Conservation (phyloP, 2,329 filamentous ascomycete species). For the Plenodomus tracheiphilus region DNA sequence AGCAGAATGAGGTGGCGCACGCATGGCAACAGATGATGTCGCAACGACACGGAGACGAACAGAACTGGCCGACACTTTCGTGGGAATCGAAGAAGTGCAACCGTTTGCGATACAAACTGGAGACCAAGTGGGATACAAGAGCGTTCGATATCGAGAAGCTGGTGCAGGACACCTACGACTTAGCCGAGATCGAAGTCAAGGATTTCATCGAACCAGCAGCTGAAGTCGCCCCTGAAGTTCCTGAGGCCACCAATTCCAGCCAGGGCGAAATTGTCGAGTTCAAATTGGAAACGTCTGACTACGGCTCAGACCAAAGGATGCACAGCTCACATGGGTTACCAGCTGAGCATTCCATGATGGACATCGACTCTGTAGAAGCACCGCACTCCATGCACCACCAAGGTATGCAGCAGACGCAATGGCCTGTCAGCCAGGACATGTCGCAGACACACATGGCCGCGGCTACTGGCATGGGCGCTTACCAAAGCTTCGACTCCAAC, state of each 20-base stretch:
- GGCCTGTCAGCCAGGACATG: conserved; percentile 42
- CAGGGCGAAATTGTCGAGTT: conserved; percentile 41
- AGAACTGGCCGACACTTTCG: conserved; percentile 48
- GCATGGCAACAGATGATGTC: conserved; percentile 64
- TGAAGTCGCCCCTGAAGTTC: conserved; percentile 27
- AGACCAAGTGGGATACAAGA: conserved; percentile 64
- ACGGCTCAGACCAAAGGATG: conserved; percentile 28
- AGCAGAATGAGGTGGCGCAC: conserved; percentile 64
- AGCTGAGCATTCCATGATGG: conserved; percentile 40
- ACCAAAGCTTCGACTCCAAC: conserved; percentile 30
- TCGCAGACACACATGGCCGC: conserved; percentile 31
- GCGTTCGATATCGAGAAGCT: conserved; percentile 59
- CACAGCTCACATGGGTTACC: conserved; percentile 37
- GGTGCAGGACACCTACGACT: conserved; percentile 61
- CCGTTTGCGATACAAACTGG: conserved; percentile 66
- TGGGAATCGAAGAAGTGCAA: conserved; percentile 69
- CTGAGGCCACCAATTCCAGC: conserved; percentile 29
- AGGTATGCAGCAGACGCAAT: conserved; percentile 32
- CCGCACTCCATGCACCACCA: conserved; percentile 36
- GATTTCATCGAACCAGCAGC: conserved; percentile 29
- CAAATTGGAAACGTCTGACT: conserved; percentile 40
- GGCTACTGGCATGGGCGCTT: conserved; percentile 34
- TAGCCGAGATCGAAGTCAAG: conserved; percentile 46
- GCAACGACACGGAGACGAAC: conserved; percentile 59
- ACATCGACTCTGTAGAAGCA: conserved; percentile 40